Conservation (phyloP, 177 flowering plant genomes). For the Vitis hybrid region DNA sequence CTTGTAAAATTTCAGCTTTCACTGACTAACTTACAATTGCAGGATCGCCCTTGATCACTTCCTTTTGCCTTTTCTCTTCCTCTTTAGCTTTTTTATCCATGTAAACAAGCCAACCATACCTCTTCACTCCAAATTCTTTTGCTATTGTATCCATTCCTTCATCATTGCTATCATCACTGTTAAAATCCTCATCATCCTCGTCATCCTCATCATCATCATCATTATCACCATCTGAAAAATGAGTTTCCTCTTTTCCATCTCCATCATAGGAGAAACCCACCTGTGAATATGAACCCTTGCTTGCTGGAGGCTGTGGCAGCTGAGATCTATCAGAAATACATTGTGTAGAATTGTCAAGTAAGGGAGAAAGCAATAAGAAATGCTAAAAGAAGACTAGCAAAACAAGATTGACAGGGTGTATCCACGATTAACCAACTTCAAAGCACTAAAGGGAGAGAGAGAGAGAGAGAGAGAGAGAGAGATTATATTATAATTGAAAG, state of each 20-base stretch:
- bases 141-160: constrained; percentile 93
- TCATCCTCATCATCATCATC: constrained; percentile 67
- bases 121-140: constrained; percentile 90
- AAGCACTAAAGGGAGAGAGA: too few relatives aligned
- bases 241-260: constrained; percentile 64
- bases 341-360: too few relatives aligned
- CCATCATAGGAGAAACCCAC: constrained; percentile 96
- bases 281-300: constrained; percentile 93
- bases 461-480: too few relatives aligned
- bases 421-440: too few relatives aligned
- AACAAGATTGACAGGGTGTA: too few relatives aligned
- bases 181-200: constrained; percentile 82
- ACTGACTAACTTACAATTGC: constrained; percentile 66
- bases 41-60: constrained; percentile 97
- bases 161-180: constrained; percentile 96
- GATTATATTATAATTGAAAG: too few relatives aligned
- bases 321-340: constrained; percentile 46
- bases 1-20: neutral
- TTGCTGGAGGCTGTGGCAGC: constrained; percentile 57
- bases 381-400: too few relatives aligned
- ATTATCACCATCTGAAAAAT: constrained; percentile 61
- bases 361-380: too few relatives aligned
- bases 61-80: constrained; percentile 92
- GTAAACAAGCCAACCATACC: constrained; percentile 94
- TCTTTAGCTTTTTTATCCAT: constrained; percentile 96